These are phyloP conservation scores for Xylaria venustula DNA, from an alignment of 495 filamentous ascomycete genomes.

Conservation along the genomic window DNA sequence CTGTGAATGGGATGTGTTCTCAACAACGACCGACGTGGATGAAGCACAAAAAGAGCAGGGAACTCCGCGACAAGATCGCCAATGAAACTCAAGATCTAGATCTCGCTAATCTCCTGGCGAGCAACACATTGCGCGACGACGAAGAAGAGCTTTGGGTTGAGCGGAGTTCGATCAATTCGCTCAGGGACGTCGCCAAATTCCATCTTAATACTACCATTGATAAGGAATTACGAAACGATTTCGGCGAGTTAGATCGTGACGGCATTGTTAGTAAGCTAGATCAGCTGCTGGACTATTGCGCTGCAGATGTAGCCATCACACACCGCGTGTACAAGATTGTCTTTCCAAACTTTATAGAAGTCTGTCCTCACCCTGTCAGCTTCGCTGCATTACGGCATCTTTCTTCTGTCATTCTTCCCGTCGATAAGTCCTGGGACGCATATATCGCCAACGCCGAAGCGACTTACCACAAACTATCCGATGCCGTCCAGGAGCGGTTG, in stretches of 20 bases:
- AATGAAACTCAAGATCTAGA: slow-evolving; percentile 68
- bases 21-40: slow-evolving; percentile 95
- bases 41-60: slow-evolving; percentile 87
- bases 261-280: slow-evolving; percentile 69
- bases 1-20: slow-evolving; percentile 98
- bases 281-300: slow-evolving; percentile 90
- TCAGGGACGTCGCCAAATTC: slow-evolving; percentile 95
- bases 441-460: slow-evolving; percentile 81
- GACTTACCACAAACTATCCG: slow-evolving; percentile 75
- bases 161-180: slow-evolving; percentile 88
- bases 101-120: slow-evolving; percentile 67
- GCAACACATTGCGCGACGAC: slow-evolving; percentile 66
- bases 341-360: slow-evolving; percentile 81
- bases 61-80: slow-evolving; percentile 77
- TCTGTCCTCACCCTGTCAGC: slow-evolving; percentile 94
- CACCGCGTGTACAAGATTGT: slow-evolving; percentile 91
- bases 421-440: slow-evolving; percentile 79
- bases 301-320: slow-evolving; percentile 88
- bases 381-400: slow-evolving; percentile 92
- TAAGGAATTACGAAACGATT: slow-evolving; percentile 81
- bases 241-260: slow-evolving; percentile 75
- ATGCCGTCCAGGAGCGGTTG: slow-evolving; percentile 72
- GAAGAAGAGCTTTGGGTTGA: slow-evolving; percentile 95
- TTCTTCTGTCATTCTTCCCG: slow-evolving; percentile 86
- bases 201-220: slow-evolving; percentile 91